Conservation (phyloP, 2,329 filamentous ascomycete species). For the Lachnellula arida region DNA sequence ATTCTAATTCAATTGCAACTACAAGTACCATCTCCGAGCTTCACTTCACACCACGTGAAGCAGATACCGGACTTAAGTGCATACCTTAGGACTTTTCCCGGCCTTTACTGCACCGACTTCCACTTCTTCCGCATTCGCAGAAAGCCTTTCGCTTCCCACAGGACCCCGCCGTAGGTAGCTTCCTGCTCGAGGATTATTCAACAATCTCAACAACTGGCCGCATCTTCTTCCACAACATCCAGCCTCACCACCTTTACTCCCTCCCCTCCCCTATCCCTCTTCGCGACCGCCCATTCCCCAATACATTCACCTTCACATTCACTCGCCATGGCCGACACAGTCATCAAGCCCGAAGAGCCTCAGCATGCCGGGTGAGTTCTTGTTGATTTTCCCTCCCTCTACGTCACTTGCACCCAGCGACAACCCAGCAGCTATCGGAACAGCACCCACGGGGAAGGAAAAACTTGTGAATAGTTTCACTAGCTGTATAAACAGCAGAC, state of each 20-base stretch:
- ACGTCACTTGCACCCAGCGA: conserved; percentile 23
- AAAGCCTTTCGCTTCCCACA: background rate
- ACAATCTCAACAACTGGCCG: background rate
- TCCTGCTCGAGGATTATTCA: background rate
- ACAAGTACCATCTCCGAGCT: too few species aligned
- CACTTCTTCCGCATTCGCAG: background rate
- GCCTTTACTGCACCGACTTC: too few species aligned
- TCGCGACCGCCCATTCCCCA: conserved; percentile 7
- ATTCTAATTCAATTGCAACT: too few species aligned
- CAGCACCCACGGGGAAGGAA: background rate
- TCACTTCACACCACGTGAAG: too few species aligned
- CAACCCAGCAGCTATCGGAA: conserved; percentile 12
- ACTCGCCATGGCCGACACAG: conserved; percentile 43
- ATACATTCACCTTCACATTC: background rate
- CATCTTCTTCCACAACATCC: background rate
- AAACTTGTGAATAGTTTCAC: background rate
- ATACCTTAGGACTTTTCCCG: too few species aligned
- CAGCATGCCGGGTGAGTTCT: conserved; percentile 47
- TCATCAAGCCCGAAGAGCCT: conserved; percentile 45
- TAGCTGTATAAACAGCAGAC: conserved; percentile 9
- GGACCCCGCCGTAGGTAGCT: background rate
- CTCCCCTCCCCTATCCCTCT: conserved; percentile 8
- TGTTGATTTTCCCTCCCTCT: conserved; percentile 13
- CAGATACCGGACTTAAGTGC: too few species aligned
- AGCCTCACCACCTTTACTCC: conserved; percentile 10